Conservation (phyloP, 441 rosid species). For the Theobroma grandiflorum region DNA sequence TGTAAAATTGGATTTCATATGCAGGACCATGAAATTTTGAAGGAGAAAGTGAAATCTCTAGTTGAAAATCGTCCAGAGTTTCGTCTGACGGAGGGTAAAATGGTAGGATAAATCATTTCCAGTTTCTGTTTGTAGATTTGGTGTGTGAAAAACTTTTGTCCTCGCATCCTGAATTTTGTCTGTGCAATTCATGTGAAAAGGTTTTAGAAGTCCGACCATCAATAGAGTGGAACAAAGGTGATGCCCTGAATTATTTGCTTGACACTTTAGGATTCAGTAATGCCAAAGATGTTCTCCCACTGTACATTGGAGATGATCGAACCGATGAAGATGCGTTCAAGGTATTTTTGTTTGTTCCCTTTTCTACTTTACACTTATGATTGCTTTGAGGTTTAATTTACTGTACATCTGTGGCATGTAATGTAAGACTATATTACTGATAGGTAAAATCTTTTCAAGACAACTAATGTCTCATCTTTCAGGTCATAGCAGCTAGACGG, state of each 20-base stretch:
- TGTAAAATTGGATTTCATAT: not conserved
- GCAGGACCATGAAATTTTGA: slow-evolving; percentile 50
- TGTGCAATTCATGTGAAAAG: slow-evolving; percentile 16
- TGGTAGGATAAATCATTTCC: slow-evolving; percentile 34
- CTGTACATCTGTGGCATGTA: no score
- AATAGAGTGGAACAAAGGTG: slow-evolving; percentile 58
- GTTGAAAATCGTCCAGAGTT: slow-evolving; percentile 43
- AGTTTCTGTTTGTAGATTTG: not conserved
- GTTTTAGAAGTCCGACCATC: slow-evolving; percentile 56
- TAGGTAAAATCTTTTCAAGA: not conserved
- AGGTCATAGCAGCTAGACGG: slow-evolving; percentile 52
- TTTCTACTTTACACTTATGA: not conserved
- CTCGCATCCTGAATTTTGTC: not conserved
- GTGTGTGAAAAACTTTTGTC: not conserved
- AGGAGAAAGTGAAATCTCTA: slow-evolving; percentile 58
- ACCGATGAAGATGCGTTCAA: slow-evolving; percentile 61
- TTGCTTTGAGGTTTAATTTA: not conserved
- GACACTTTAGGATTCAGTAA: slow-evolving; percentile 50
- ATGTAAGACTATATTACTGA: not conserved
- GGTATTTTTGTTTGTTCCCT: slow-evolving; percentile 25
- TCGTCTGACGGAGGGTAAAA: slow-evolving; percentile 46
- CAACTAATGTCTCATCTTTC: not conserved
- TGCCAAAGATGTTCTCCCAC: slow-evolving; percentile 45
- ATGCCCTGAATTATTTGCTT: slow-evolving; percentile 51
- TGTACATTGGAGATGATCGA: slow-evolving; percentile 57